Evolutionary conservation across 495 filamentous ascomycete genomes (phyloP), one percentile per base, ranked within the genome.

Genomic region (Xylaria flabelliformis): DNA sequence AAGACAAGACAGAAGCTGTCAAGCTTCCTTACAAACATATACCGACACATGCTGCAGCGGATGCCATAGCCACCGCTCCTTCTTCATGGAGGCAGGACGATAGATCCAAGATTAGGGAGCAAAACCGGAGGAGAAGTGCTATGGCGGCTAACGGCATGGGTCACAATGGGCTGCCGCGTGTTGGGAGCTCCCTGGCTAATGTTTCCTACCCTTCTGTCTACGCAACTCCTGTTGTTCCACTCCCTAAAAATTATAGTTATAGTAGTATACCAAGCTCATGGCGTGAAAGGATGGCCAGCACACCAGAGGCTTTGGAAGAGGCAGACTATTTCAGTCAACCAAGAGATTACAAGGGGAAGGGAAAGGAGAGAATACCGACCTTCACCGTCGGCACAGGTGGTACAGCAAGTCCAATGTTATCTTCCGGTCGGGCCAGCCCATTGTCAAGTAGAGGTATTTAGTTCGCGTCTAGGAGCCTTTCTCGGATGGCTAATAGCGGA

Each of bases 21-120:
- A 85, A 85, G 74, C 26, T 78, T 34, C 83, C 84, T 21, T 90
- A 90, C 75, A 83, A 78, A 70, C 88, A 90, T 72, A 75, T 88
- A n/a, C 85, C 86, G 29, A 87, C 80, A 41, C 88, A 90, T 78
- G 88, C 88, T 51, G 86, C 85, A 63, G 75, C 81, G 50, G 88
- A 91, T 74, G 85, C 89, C 62, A 67, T 89, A 51, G 81, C 83
- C n/a, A 82, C 83, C 21, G 84, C 85, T 2, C 89, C 88, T 8
- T 78, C 83, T 0, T 82, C 76, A 32, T 88, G 84, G 83, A 82
- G 81, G 67, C 76, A 84, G 6, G 77, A 73, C 26, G 83, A 85
- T 64, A 72, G 83, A 34, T 72, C 73, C 48, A 80, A 64, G 70
- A 85, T 85, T 71, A 76, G 82, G 56, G 83, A 84, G 73, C 75